Percentiles rank a stretch among this genome's conserved stretches.
These are phyloP conservation scores for Neofusicoccum parvum DNA, from an alignment of 2,329 filamentous ascomycete species.

Conservation along the genomic window DNA sequence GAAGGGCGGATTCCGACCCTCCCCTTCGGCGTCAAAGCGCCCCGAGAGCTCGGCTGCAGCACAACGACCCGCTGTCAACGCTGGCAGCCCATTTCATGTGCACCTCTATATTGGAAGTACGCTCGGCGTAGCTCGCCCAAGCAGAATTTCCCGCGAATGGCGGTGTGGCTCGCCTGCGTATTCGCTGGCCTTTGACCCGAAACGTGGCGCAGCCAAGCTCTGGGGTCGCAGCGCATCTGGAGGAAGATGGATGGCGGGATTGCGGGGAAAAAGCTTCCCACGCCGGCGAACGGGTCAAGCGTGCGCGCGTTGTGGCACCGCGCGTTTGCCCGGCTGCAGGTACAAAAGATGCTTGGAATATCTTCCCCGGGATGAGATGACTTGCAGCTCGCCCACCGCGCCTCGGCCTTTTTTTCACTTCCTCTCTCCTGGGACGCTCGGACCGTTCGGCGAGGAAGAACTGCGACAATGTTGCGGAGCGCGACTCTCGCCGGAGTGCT, in stretches of 20 bases:
- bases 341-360: slow-evolving; percentile 3
- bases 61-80: neutral
- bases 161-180: neutral
- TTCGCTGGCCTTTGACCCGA: slow-evolving; percentile 11
- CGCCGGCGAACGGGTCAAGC: neutral
- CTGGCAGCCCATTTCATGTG: no score
- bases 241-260: neutral
- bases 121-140: neutral
- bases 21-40: neutral
- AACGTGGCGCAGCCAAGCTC: slow-evolving; percentile 10
- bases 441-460: no score
- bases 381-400: neutral
- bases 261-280: neutral
- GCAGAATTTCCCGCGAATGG: slow-evolving; percentile 7
- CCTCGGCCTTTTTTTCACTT: neutral
- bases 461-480: neutral
- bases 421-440: neutral
- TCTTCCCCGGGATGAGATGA: neutral
- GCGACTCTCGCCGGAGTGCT: neutral
- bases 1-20: neutral
- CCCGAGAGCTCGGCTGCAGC: neutral
- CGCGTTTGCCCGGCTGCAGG: slow-evolving; percentile 6
- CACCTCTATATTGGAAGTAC: no score
- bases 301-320: neutral
- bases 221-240: neutral